Evolutionary conservation across 2,329 filamentous ascomycete genomes (phyloP).

Genomic region (Trichoderma koningiopsis): DNA sequence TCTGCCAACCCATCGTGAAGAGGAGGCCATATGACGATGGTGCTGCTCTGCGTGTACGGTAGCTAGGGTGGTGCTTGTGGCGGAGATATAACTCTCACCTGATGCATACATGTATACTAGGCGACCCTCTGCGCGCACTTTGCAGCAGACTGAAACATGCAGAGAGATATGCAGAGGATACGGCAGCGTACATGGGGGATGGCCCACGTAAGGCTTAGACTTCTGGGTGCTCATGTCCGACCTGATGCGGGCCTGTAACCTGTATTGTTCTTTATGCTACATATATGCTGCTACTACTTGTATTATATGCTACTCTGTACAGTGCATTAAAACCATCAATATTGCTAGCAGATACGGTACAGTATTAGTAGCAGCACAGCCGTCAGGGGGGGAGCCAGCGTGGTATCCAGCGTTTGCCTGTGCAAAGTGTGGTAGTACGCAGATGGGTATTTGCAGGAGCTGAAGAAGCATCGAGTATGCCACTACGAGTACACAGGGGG

Average conservation of each 20-base stretch:
- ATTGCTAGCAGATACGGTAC: neutral
- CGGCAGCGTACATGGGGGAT: neutral
- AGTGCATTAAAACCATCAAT: too few species aligned
- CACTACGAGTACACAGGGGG: neutral
- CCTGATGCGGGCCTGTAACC: neutral
- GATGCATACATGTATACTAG: neutral
- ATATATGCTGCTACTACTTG: neutral
- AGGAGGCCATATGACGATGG: neutral
- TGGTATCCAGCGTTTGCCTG: constrained; percentile 7
- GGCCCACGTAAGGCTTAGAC: neutral
- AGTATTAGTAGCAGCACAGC: neutral
- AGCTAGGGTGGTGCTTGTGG: neutral
- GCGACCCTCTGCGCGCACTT: constrained; percentile 8
- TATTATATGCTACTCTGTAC: neutral
- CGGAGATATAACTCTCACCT: neutral
- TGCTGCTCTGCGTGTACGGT: neutral
- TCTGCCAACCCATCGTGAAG: neutral
- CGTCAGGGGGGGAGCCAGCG: neutral
- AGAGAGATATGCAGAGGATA: neutral
- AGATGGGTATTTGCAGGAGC: constrained; percentile 21
- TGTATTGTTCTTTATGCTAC: neutral
- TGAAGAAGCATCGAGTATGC: constrained; percentile 12
- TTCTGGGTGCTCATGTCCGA: neutral
- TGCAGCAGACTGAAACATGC: neutral
- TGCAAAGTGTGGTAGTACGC: constrained; percentile 9